These are phyloP conservation scores for Neofusicoccum laricinum DNA, from an alignment of 2,329 filamentous ascomycete genomes.

Conservation along the genomic window DNA sequence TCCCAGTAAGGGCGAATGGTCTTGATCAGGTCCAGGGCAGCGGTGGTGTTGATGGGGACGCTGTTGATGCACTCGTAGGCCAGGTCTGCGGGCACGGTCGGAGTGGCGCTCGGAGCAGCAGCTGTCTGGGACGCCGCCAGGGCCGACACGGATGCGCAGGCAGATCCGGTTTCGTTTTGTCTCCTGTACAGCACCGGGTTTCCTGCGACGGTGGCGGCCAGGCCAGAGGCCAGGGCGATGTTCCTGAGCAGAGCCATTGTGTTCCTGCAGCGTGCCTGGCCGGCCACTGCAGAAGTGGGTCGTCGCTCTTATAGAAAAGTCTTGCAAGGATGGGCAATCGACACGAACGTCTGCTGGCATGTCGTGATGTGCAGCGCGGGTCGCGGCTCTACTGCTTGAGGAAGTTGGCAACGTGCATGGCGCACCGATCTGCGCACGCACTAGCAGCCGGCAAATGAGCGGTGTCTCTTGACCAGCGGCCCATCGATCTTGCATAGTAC, in stretches of 20 bases:
- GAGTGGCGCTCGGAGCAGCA: constrained; percentile 20
- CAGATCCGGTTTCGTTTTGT: constrained; percentile 8
- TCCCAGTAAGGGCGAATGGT: constrained; percentile 43
- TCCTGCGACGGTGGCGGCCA: neutral
- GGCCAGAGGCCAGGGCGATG: neutral
- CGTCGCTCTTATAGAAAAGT: neutral
- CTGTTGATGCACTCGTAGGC: constrained; percentile 46
- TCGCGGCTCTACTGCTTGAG: constrained; percentile 3
- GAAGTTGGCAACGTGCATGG: neutral
- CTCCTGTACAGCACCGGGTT: neutral
- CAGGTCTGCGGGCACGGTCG: constrained; percentile 40
- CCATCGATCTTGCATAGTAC: neutral
- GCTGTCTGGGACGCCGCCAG: constrained; percentile 14
- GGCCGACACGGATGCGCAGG: constrained; percentile 17
- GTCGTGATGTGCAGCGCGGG: neutral
- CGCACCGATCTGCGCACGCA: neutral
- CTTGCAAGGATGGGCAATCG: neutral
- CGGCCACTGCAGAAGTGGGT: neutral
- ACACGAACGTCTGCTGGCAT: neutral
- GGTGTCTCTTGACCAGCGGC: neutral
- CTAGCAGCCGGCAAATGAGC: neutral
- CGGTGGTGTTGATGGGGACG: constrained; percentile 44
- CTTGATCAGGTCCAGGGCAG: constrained; percentile 37
- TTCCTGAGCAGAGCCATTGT: constrained; percentile 2
- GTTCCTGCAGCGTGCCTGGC: neutral